Base-by-base conservation (phyloP, 139 green algal genomes). In the Chlorella vulgaris region DNA sequence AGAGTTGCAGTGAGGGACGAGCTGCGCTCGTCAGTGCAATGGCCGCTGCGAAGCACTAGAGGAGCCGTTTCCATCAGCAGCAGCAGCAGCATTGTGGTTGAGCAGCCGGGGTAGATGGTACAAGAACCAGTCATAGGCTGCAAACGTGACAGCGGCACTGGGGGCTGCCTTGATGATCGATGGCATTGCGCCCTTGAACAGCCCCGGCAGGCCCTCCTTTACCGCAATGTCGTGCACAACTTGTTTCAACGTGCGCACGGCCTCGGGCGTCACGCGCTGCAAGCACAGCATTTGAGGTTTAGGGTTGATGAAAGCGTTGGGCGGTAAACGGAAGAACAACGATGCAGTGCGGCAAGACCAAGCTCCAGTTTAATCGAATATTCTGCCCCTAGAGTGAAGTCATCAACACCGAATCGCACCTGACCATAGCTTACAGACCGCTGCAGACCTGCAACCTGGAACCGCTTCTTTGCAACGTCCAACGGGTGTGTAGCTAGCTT, bases 391-490 rank as follows among this genome's bases (percentile, higher is more conserved):
- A 21, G 7, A 3, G n/a, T 19, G 8, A 29, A 47, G 31, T 28
- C 28, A 29, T 26, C 6, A n/a, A 50, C 5, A 10, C 70, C 2
- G 19, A 15, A 26, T 7, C 71, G 4, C n/a, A 78, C 71, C 77
- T 82, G 77, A 2, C 95, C 94, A 71, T 97, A 99, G 53, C 71
- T 55, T 26, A 88, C 36, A 7, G 83, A 89, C 67, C 95, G 76
- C 38, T 81, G 75, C 61, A 98, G 84, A 0, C 94, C 94, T 8
- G 91, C 90, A 39, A 98, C 91, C 86, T 99, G 96, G 83, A 96
- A 98, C 18, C 96, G 81, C 88, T 99, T 99, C 87, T 99, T 99
- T 40, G 92, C 91, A n/a, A 99, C 96, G 79, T 99, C 96, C 74
- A 99, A 84, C 4, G 96, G 96, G 84, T 98, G 95, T 1, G 91